phyloP scores from a whole-genome alignment of 108 stramenopile species.

The Phaeodactylum tricornutum region DNA sequence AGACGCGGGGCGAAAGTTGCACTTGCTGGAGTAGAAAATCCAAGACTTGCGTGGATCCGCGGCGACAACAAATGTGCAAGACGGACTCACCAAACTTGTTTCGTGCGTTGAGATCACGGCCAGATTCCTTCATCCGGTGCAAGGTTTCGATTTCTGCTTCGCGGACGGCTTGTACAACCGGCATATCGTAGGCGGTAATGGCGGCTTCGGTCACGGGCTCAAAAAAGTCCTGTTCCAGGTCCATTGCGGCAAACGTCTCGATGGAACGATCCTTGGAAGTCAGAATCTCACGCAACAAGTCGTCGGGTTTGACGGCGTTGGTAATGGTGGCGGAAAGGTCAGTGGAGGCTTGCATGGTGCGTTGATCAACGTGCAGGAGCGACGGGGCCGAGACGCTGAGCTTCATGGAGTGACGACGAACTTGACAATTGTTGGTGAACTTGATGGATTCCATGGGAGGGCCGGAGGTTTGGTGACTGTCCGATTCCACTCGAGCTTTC shows the following conservation, averaged over 20 bases:
- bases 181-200: slow-evolving; percentile 38
- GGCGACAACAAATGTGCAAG: slow-evolving; percentile 54
- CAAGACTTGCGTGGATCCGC: slow-evolving; percentile 24
- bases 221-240: slow-evolving; percentile 12
- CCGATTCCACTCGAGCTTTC: no score
- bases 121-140: slow-evolving; percentile 18
- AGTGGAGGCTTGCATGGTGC: no score
- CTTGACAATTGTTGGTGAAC: no score
- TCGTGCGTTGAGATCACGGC: slow-evolving; percentile 26
- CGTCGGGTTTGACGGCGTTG: no score
- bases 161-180: slow-evolving; percentile 50
- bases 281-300: no score
- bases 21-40: slow-evolving; percentile 34
- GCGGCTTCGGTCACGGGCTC: slow-evolving; percentile 20
- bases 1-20: slow-evolving; percentile 10
- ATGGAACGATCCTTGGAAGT: no score
- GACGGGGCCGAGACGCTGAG: no score
- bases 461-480: no score
- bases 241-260: slow-evolving; percentile 2
- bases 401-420: no score
- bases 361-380: no score
- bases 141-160: slow-evolving; percentile 36
- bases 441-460: no score
- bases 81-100: slow-evolving; percentile 60
- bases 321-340: no score